phyloP scores from a whole-genome alignment of 1,139 yeast species.

The Suhomyces coccinellae region DNA sequence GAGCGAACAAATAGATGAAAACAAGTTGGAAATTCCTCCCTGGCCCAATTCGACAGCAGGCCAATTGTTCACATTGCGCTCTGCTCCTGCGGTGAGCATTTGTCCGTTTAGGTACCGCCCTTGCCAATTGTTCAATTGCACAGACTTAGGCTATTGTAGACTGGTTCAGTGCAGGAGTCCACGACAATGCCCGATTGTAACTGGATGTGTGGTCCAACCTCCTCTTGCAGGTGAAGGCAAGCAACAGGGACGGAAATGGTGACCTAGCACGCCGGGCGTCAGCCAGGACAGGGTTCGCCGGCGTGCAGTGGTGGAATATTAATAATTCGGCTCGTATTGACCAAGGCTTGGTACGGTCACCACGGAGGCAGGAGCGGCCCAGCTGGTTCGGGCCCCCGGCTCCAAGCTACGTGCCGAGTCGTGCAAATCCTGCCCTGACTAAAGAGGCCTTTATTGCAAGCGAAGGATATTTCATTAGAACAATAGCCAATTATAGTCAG shows the following conservation, averaged over 20 bases:
- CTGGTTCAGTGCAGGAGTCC: not conserved
- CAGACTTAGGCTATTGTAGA: not conserved
- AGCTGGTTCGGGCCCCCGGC: too few relatives aligned
- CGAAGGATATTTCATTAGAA: slow-evolving; percentile 1
- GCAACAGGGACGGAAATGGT: not conserved
- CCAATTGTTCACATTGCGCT: too few relatives aligned
- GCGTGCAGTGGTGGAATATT: too few relatives aligned
- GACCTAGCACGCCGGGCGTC: not conserved
- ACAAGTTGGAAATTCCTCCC: not conserved
- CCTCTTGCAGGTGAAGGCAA: too few relatives aligned
- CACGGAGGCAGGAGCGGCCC: too few relatives aligned
- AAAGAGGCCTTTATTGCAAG: slow-evolving; percentile 1
- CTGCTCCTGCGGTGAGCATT: slow-evolving; percentile 1
- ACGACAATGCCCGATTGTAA: not conserved
- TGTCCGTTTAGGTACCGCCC: slow-evolving; percentile 1
- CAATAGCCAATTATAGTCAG: slow-evolving; percentile 1
- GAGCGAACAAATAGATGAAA: slow-evolving; percentile 5
- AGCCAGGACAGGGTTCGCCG: too few relatives aligned
- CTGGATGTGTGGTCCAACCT: not conserved
- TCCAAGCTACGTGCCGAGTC: too few relatives aligned
- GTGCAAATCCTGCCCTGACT: slow-evolving; percentile 2
- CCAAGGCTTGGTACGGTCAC: too few relatives aligned
- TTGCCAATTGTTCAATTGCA: not conserved
- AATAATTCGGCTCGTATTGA: too few relatives aligned
- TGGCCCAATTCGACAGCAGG: not conserved